A percentile compares a stretch with the other conserved stretches of the same genome.
phyloP scores from a whole-genome alignment of 2,329 filamentous ascomycete genomes.

The Metarhizium robertsii region DNA sequence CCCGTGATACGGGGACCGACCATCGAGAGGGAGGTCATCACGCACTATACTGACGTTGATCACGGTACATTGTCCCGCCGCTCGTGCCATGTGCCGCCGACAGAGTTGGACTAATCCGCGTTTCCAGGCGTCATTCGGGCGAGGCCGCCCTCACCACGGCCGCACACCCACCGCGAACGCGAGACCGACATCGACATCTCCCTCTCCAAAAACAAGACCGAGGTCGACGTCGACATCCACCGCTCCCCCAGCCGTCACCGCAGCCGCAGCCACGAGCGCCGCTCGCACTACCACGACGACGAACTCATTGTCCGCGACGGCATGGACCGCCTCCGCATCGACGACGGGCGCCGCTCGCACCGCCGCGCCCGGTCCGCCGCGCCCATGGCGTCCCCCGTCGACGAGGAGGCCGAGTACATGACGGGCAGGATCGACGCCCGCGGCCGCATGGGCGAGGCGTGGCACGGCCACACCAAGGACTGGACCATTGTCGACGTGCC shows the following conservation, averaged over 20 bases:
- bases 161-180: constrained; percentile 20
- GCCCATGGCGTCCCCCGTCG: constrained; percentile 27
- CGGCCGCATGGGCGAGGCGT: constrained; percentile 62
- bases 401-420: constrained; percentile 58
- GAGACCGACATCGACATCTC: constrained; percentile 53
- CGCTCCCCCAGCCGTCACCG: constrained; percentile 23
- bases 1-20: constrained; percentile 64
- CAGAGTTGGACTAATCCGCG: neutral
- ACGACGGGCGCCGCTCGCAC: constrained; percentile 29
- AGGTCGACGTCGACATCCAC: constrained; percentile 50
- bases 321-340: constrained; percentile 35
- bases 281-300: constrained; percentile 45
- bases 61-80: constrained; percentile 49
- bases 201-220: constrained; percentile 42
- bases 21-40: constrained; percentile 82
- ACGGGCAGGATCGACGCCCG: constrained; percentile 46
- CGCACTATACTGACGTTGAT: constrained; percentile 78
- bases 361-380: constrained; percentile 45
- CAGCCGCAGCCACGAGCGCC: constrained; percentile 30
- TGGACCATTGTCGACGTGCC: constrained; percentile 82
- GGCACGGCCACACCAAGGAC: constrained; percentile 62
- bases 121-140: constrained; percentile 34
- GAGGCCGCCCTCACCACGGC: constrained; percentile 36
- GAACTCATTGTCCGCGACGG: constrained; percentile 56
- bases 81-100: too few relatives aligned